Conservation (phyloP, 2,329 filamentous ascomycete genomes). For the Colletotrichum gloeosporioides region DNA sequence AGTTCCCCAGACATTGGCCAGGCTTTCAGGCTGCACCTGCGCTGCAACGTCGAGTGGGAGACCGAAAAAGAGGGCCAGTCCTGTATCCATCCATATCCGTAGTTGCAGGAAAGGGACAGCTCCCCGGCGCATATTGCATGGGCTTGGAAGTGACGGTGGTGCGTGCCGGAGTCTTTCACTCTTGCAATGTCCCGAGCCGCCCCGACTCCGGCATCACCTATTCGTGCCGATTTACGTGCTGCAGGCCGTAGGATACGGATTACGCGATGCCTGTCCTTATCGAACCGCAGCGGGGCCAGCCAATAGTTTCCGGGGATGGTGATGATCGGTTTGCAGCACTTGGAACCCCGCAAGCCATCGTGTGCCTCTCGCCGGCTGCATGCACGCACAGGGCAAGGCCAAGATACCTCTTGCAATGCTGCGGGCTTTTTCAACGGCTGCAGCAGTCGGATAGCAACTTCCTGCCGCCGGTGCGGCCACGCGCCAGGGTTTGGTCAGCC, state of each 20-base stretch:
- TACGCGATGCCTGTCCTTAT: neutral
- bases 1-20: neutral
- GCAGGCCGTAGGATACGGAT: neutral
- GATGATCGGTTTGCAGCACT: neutral
- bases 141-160: neutral
- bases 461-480: neutral
- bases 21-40: neutral
- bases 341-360: constrained; percentile 1
- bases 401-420: neutral
- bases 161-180: neutral
- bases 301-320: neutral
- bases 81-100: neutral
- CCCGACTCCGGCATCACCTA: neutral
- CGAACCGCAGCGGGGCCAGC: neutral
- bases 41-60: neutral
- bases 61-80: neutral
- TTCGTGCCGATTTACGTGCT: neutral
- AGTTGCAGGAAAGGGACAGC: neutral
- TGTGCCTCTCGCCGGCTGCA: neutral
- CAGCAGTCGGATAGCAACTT: constrained; percentile 2
- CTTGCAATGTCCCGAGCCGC: neutral
- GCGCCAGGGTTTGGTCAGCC: neutral
- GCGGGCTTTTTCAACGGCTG: neutral
- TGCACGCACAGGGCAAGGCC: neutral
- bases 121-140: neutral